Base-by-base conservation (phyloP, 1,139 yeast genomes). In the Protomyces arabidopsidicola region DNA sequence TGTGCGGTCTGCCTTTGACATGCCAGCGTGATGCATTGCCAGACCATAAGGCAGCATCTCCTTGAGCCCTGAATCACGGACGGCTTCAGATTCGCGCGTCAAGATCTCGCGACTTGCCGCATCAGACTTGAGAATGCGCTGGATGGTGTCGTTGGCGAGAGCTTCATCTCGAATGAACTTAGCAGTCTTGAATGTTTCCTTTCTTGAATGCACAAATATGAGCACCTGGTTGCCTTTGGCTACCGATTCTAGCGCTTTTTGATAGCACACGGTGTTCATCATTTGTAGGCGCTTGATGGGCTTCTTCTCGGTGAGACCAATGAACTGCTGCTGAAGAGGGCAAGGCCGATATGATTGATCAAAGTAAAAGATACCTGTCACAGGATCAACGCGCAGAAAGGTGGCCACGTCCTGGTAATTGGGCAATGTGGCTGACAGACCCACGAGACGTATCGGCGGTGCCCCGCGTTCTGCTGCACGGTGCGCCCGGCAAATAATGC, bases 1-100 rank as follows among this genome's bases (percentile, higher is more conserved):
- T 4, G 86, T 80, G 72, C 98, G 81, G 72, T 90, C 97, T 3
- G 78, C 79, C 68, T 85, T 82, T 34, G 83, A 77, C 69, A 93
- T 79, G 36, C 98, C 98, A 45, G 98, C 98, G 79, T 93, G 98
- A 76, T 93, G 98, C 60, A 90, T 83, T 3, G 96, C 98, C 71
- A 91, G 83, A 0, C 97, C 97, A 52, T 80, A 77, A 0, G 86
- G 84, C 1, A 90, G 71, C 3, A 90, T 75, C 31, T 82, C 85
- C 65, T 83, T 80, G 53, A 90, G 73, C n/a, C 82, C 83, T 22
- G 78, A 73, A 70, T 84, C 84, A 27, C 77, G 76, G 67, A 84
- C 82, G 18, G 76, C 75, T 55, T 82, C 87, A 0, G 88, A 79
- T 73, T 89, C 96, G 64, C 81, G 80, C 45, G 77, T 78, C 63